Conservation (phyloP, 2,329 filamentous ascomycete species). For the Fusarium kyushuense region DNA sequence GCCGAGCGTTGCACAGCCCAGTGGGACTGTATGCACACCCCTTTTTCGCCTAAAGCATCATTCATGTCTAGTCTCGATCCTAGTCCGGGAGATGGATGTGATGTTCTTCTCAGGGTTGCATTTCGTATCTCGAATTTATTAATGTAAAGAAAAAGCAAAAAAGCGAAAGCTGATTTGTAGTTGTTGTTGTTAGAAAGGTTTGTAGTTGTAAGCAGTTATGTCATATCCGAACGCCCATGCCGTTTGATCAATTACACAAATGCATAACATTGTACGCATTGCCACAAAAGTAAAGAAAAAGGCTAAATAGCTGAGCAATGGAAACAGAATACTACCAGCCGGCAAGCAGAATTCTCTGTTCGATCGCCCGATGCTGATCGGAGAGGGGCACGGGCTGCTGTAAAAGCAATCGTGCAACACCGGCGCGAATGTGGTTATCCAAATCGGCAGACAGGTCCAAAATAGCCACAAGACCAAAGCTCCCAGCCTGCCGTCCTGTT, state of each 20-base stretch:
- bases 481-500: slow-evolving; percentile 5
- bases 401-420: slow-evolving; percentile 25
- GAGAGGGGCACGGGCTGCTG: slow-evolving; percentile 24
- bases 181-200: neutral
- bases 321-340: slow-evolving; percentile 9
- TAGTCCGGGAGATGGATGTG: slow-evolving; percentile 20
- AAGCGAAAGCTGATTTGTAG: neutral
- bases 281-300: slow-evolving; percentile 9
- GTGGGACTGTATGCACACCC: slow-evolving; percentile 1
- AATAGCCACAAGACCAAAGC: slow-evolving; percentile 10
- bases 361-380: slow-evolving; percentile 27
- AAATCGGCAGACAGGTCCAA: slow-evolving; percentile 17
- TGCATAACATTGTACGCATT: slow-evolving; percentile 3
- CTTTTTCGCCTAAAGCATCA: slow-evolving; percentile 34
- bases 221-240: slow-evolving; percentile 17
- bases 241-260: slow-evolving; percentile 14
- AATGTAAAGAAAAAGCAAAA: slow-evolving; percentile 4
- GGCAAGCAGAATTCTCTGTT: slow-evolving; percentile 12
- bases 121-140: slow-evolving; percentile 23
- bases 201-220: slow-evolving; percentile 17
- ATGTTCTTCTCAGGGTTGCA: neutral
- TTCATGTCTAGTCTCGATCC: slow-evolving; percentile 33
- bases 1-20: slow-evolving; percentile 41
- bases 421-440: slow-evolving; percentile 22
- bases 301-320: slow-evolving; percentile 6